Conservation (phyloP, 176 grass and related monocot genomes). For the Avena insularis region DNA sequence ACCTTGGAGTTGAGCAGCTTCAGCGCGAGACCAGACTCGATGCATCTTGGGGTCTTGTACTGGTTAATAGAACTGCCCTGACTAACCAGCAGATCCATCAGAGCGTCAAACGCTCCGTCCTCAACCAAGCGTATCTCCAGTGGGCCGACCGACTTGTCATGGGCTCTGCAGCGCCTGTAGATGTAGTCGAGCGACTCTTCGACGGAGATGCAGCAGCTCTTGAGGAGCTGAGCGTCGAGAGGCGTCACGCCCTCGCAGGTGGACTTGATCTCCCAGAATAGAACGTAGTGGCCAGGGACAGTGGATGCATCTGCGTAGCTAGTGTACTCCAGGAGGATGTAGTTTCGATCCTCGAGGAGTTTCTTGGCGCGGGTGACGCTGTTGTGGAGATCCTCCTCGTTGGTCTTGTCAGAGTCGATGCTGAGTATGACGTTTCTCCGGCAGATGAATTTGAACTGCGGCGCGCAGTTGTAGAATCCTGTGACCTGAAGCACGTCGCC, state of each 20-base stretch:
- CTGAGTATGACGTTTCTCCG: conserved; percentile 78
- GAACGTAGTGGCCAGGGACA: conserved; percentile 72
- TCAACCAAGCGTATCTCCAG: conserved; percentile 78
- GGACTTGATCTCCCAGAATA: conserved; percentile 82
- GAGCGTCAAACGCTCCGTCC: conserved; percentile 61
- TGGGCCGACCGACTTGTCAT: conserved; percentile 75
- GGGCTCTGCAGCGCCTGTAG: conserved; percentile 67
- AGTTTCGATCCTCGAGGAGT: conserved; percentile 56
- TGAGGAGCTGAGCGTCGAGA: conserved; percentile 47
- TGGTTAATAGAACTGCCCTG: conserved; percentile 86
- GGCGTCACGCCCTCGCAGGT: conserved; percentile 11
- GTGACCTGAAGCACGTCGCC: conserved; percentile 79
- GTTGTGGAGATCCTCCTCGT: conserved; percentile 82
- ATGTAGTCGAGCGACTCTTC: conserved; percentile 79
- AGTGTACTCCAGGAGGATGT: conserved; percentile 75
- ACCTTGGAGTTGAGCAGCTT: conserved; percentile 72
- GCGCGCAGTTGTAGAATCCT: conserved; percentile 72
- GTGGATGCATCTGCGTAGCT: conserved; percentile 67
- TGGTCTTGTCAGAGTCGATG: conserved; percentile 76
- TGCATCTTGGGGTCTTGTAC: conserved; percentile 83
- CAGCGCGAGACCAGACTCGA: conserved; percentile 53
- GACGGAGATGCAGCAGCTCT: conserved; percentile 61
- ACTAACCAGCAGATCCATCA: conserved; percentile 82
- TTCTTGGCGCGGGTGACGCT: conserved; percentile 61
- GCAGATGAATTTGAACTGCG: conserved; percentile 85